Base-by-base conservation (phyloP, 1,284 basidiomycete genomes). In the Cryptococcus hybrid region DNA sequence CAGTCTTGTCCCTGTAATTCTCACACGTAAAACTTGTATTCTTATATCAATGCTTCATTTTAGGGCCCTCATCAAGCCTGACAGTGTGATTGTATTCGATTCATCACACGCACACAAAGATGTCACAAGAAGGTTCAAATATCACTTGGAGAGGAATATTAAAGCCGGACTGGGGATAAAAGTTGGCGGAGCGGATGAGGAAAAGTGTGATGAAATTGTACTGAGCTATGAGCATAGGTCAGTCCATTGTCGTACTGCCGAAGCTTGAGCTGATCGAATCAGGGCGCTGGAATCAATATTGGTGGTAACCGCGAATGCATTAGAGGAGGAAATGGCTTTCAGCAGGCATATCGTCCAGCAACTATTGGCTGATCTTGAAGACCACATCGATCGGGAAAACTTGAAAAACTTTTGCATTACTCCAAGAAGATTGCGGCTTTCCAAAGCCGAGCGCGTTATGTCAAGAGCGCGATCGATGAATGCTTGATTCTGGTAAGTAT, bases 31-130 rank as follows among this genome's bases (percentile, higher is more conserved):
- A 68, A 87, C 91, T 73, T 91, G 90, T 50, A 88, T 98, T 64
- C 82, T 97, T 61, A 89, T 97, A 55, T 97, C 96, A 64, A 89
- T 98, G 48, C 84, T 98, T 40, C 93, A 98, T 73, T 90, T 98
- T 51, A 86, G 94, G 53, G 93, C 92, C 1, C 84, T 98, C 48
- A 88, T 99, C 74, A 98, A 98, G 78, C 87, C 90, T 5, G 91
- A 97, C 73, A 83, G 88, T 42, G 91, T 98, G 44, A 82, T 97
- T 46, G 83, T 99, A 30, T 98, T 99, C 73, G 93, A 98, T 71
- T 87, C 88, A 1, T 90, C 87, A 69, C 91, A 90, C 4, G 89
- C 87, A 30, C 84, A 86, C 15, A 90, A 88, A 7, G 83, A 88
- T 58, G 82, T 93, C 1, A 90, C 92, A 70, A 88, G 88, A 39